phyloP scores from a whole-genome alignment of 2,329 filamentous ascomycete species.

The Kalaharituber pfeilii region DNA sequence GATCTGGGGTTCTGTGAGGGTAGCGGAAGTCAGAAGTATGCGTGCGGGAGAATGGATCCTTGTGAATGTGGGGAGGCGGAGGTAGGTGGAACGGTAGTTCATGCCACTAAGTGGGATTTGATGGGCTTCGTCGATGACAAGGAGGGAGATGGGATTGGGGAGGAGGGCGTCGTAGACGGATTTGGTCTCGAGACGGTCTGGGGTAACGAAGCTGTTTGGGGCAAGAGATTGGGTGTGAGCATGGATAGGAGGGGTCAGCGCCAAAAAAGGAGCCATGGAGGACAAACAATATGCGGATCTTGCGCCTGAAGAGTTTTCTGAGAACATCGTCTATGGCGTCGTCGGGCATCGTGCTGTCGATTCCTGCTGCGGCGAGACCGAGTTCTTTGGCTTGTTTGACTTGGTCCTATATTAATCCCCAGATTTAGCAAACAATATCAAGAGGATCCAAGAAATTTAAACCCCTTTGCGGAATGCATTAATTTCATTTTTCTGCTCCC shows the following conservation, averaged over 20 bases:
- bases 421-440: too few relatives aligned
- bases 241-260: too few relatives aligned
- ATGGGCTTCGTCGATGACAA: neutral
- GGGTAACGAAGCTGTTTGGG: neutral
- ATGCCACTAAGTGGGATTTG: neutral
- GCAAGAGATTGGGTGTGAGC: too few relatives aligned
- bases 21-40: neutral
- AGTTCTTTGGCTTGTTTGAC: neutral
- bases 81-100: neutral
- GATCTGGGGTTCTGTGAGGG: neutral
- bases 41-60: neutral
- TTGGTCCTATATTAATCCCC: neutral
- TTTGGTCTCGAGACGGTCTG: neutral
- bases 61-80: neutral
- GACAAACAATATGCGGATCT: neutral
- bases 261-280: neutral
- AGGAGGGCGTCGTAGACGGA: neutral
- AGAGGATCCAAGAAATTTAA: too few relatives aligned
- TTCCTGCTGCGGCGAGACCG: neutral
- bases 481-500: too few relatives aligned
- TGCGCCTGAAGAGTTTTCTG: neutral
- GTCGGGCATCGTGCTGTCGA: neutral
- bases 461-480: too few relatives aligned
- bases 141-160: neutral
- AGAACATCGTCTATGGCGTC: neutral